These are phyloP conservation scores for Sporothrix sp. DNA, from an alignment of 2,329 filamentous ascomycete genomes.

Conservation along the genomic window DNA sequence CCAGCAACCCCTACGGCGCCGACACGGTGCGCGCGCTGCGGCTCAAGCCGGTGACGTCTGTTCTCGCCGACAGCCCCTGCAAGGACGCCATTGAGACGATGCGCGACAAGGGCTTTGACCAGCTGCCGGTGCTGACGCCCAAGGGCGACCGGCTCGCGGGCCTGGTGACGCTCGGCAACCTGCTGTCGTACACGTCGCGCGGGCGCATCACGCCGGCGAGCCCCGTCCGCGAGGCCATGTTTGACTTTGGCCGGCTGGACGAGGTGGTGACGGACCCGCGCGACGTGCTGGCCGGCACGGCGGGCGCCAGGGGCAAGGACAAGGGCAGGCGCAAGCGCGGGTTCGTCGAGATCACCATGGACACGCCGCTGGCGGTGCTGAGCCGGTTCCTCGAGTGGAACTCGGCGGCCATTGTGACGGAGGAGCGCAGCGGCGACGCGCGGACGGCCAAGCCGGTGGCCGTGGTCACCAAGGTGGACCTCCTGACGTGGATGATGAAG, in stretches of 20 bases:
- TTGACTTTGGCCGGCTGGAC: constrained; percentile 78
- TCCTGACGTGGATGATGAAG: constrained; percentile 85
- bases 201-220: constrained; percentile 66
- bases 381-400: constrained; percentile 98
- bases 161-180: constrained; percentile 87
- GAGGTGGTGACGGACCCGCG: constrained; percentile 87
- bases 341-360: constrained; percentile 89
- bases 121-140: constrained; percentile 76
- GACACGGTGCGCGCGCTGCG: constrained; percentile 76
- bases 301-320: background rate
- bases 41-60: constrained; percentile 86
- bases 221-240: constrained; percentile 85
- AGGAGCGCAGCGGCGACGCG: constrained; percentile 56
- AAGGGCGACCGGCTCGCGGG: constrained; percentile 69
- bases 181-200: constrained; percentile 80
- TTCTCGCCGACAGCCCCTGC: constrained; percentile 61
- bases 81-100: constrained; percentile 91
- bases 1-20: constrained; percentile 60
- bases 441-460: constrained; percentile 66
- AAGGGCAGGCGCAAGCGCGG: constrained; percentile 52
- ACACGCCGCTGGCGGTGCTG: constrained; percentile 73
- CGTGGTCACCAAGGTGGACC: constrained; percentile 91
- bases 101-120: constrained; percentile 96
- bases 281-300: constrained; percentile 38
- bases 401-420: constrained; percentile 87